Evolutionary conservation across 2,329 filamentous ascomycete species (phyloP).

Genomic region (Monilinia polystroma): DNA sequence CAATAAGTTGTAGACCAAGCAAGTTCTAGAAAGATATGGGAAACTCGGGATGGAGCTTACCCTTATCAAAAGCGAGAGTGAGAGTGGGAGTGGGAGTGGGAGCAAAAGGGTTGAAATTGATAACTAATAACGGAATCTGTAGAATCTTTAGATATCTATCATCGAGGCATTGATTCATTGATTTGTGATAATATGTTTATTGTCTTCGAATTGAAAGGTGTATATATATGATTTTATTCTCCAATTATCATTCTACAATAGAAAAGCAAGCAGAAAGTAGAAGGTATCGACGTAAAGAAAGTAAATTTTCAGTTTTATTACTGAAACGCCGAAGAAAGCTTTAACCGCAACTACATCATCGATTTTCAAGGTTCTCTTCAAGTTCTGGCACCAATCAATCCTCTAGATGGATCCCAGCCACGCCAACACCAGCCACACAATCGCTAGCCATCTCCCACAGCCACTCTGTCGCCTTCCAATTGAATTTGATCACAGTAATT

Average conservation of each 20-base stretch:
- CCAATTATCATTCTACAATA: not conserved
- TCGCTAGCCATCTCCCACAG: too few relatives aligned
- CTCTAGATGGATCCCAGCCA: not conserved
- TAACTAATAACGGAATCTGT: not conserved
- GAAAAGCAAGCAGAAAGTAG: not conserved
- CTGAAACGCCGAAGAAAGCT: constrained; percentile 9
- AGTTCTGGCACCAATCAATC: constrained; percentile 8
- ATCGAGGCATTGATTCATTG: not conserved
- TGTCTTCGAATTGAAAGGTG: not conserved
- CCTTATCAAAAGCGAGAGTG: not conserved
- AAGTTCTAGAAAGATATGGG: not conserved
- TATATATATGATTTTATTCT: not conserved
- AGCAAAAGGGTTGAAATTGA: not conserved
- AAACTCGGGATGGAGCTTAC: not conserved
- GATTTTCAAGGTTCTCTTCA: not conserved
- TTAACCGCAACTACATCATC: constrained; percentile 10
- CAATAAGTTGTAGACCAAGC: not conserved
- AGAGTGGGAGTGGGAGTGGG: not conserved
- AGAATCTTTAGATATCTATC: constrained; percentile 3
- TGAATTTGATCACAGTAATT: too few relatives aligned
- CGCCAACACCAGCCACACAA: too few relatives aligned
- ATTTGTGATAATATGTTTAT: too few relatives aligned
- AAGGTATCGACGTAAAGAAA: not conserved
- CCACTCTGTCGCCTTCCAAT: too few relatives aligned
- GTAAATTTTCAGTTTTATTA: constrained; percentile 17